Base-by-base conservation (phyloP, 2,329 filamentous ascomycete species). In the Cercospora sojina region DNA sequence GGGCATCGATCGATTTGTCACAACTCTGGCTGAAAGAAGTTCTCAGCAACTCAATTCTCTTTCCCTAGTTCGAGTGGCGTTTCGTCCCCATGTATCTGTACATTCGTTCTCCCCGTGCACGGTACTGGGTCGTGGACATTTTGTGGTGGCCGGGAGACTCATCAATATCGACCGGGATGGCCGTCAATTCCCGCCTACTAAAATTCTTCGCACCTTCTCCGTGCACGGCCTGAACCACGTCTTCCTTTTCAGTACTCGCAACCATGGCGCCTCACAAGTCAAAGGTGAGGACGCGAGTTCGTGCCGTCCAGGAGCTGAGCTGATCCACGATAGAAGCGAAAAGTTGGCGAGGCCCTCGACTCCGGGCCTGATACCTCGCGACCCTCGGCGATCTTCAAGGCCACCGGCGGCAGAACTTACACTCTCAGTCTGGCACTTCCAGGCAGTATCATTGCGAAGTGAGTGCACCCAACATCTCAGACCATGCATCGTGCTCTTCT, bases 401-500 rank as follows among this genome's bases (percentile, higher is more conserved):
- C 91, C 1, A 83, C 80, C 0, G 83, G 84, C 55, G 88, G 89
- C 38, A 83, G 91, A 70, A 80, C 86, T 38, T 91, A 90, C 84
- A 95, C 92, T 0, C 77, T 95, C 18, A 93, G 90, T 49, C 84
- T 95, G 35, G 92, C 92, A 3, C 79, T 96, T 31, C 91, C 92
- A 1, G 91, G 90, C 35, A 94, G 91, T 75, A 87, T 95, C 53
- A 85, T 94, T 64, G 83, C 88, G 65, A 91, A 91, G 90, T 92
- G 80, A 67, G 82, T 78, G 7, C 5, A 23, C n/a, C 47, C 35
- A 35, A 60, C 20, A 32, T 23, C 9, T 2, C 18, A 38, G 32
- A 16, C 29, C n/a, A 27, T 4, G n/a, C n/a, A 12, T n/a, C 3
- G 5, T 12, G 18, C 16, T 59, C 35, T 41, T 27, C 38, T 51